Percentiles rank a stretch among this genome's conserved stretches.
phyloP scores from a whole-genome alignment of 78 protist species.

The Neovahlkampfia damariscottae region DNA sequence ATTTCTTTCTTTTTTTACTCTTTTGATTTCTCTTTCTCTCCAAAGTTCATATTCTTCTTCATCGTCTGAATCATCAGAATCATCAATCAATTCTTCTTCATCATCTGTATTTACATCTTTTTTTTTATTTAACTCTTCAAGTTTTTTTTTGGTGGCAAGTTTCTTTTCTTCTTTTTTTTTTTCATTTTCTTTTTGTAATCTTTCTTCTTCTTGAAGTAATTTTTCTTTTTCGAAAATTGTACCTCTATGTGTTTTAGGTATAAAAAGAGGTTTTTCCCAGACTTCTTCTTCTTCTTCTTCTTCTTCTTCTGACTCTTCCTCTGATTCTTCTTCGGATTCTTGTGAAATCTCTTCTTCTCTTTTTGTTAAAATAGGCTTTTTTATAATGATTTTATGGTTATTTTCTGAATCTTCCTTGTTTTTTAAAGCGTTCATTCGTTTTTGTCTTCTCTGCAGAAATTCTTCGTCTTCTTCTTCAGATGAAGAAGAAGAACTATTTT shows the following conservation, averaged over 20 bases:
- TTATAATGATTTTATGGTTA: too few species aligned
- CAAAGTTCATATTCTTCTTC: conserved; percentile 5
- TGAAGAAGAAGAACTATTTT: too few species aligned
- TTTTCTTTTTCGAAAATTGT: not conserved
- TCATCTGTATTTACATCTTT: not conserved
- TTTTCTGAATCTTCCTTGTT: too few species aligned
- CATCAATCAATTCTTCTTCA: not conserved
- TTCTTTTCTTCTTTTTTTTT: not conserved
- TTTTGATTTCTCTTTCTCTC: conserved; percentile 6
- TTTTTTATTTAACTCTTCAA: not conserved
- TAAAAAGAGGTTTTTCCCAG: not conserved
- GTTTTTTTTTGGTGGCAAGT: not conserved
- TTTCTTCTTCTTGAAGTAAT: not conserved
- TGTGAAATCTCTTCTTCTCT: not conserved
- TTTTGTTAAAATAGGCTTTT: too few species aligned
- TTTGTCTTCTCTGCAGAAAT: not conserved
- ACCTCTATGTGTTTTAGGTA: not conserved
- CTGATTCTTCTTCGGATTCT: not conserved
- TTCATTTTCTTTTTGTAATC: not conserved
- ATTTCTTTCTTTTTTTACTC: conserved; percentile 10
- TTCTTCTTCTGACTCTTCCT: not conserved
- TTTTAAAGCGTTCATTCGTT: too few species aligned
- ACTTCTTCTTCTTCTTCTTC: not conserved
- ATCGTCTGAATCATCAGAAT: conserved; percentile 4
- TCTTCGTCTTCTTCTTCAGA: too few species aligned